Conservation (phyloP, 345 rosid species). For the Citrus maxima region DNA sequence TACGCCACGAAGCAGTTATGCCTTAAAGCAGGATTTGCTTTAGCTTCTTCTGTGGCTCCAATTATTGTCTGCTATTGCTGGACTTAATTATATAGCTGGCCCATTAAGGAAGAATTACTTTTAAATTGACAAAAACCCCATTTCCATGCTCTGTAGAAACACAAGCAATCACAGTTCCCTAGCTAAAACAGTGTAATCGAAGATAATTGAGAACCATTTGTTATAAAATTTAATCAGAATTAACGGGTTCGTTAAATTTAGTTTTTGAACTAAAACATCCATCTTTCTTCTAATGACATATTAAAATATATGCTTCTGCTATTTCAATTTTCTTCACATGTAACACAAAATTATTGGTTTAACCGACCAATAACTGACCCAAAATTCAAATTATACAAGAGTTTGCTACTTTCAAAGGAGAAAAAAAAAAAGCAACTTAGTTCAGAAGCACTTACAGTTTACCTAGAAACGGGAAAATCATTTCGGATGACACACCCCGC, state of each 20-base stretch:
- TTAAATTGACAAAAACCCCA: not conserved
- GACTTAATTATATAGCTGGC: not conserved
- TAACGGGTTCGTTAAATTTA: too few species aligned
- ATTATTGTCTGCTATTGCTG: not conserved
- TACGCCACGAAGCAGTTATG: not conserved
- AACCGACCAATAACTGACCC: not conserved
- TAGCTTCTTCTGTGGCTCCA: too few species aligned
- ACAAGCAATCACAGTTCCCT: too few species aligned
- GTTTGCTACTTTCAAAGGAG: not conserved
- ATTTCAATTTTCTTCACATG: too few species aligned
- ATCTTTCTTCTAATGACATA: too few species aligned
- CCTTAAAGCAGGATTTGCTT: not conserved
- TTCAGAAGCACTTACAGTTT: not conserved
- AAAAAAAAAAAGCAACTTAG: not conserved
- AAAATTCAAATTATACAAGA: not conserved
- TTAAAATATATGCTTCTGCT: too few species aligned
- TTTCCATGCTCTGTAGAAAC: too few species aligned
- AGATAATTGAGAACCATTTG: too few species aligned
- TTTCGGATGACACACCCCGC: not conserved
- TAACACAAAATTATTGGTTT: not conserved
- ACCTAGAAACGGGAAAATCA: not conserved
- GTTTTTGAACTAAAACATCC: too few species aligned
- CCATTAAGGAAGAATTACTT: not conserved
- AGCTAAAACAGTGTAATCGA: too few species aligned
- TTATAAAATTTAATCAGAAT: too few species aligned